Evolutionary conservation across 1,284 basidiomycete species (phyloP).

Genomic region (Irpex sp.): DNA sequence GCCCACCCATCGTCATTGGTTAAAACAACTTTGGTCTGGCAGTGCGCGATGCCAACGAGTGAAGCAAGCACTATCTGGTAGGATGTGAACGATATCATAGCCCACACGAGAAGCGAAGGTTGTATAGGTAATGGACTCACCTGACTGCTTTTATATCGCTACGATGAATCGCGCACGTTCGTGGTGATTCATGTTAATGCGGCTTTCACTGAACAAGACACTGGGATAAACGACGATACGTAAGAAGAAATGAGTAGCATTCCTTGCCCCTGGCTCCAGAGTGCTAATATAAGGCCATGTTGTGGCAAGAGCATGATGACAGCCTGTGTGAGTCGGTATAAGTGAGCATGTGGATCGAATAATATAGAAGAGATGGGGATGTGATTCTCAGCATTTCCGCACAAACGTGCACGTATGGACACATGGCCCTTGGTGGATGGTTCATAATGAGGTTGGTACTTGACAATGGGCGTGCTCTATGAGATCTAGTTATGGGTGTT

Average conservation of each 20-base stretch:
- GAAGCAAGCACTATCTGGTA: neutral
- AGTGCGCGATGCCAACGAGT: neutral
- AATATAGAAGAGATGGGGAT: neutral
- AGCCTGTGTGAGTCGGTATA: neutral
- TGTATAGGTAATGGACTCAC: neutral
- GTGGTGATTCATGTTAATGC: neutral
- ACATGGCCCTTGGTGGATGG: neutral
- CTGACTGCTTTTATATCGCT: neutral
- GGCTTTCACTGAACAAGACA: too few relatives aligned
- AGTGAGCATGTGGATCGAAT: neutral
- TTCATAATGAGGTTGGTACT: too few relatives aligned
- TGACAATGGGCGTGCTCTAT: too few relatives aligned
- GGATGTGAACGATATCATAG: neutral
- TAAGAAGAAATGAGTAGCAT: too few relatives aligned
- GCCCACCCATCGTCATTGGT: conserved; percentile 40
- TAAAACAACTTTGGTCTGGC: conserved; percentile 21
- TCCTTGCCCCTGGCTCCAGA: too few relatives aligned
- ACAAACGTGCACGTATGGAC: neutral
- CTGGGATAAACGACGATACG: too few relatives aligned
- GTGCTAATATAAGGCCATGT: too few relatives aligned
- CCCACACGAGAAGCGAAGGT: neutral
- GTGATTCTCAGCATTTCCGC: neutral
- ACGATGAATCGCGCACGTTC: neutral
- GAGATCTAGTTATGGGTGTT: too few relatives aligned
- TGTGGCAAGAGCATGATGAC: neutral